Evolutionary conservation across 192 early-diverging fungal genomes (phyloP).

Genomic region (Coemansia sp.): DNA sequence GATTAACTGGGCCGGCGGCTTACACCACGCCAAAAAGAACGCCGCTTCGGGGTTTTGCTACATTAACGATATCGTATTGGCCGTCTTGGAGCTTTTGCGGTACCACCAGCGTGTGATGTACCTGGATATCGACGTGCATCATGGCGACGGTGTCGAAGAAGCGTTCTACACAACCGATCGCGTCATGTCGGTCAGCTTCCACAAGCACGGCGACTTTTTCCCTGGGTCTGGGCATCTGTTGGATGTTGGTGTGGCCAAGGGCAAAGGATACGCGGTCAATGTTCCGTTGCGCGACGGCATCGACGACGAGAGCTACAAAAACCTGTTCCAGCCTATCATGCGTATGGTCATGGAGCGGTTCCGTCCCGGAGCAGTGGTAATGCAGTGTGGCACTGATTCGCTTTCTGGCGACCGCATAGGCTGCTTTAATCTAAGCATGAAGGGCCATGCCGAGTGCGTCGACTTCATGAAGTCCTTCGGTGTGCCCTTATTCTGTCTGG

Average conservation of each 20-base stretch:
- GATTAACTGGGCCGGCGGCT: constrained; percentile 94
- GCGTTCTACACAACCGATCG: constrained; percentile 98
- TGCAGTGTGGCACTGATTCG: constrained; percentile 96
- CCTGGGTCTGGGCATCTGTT: constrained; percentile 95
- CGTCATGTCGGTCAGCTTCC: constrained; percentile 98
- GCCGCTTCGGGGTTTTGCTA: constrained; percentile 98
- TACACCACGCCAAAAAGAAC: constrained; percentile 97
- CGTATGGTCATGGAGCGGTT: constrained; percentile 86
- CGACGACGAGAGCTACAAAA: constrained; percentile 89
- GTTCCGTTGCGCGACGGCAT: constrained; percentile 94
- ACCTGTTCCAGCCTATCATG: constrained; percentile 87
- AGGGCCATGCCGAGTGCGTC: constrained; percentile 92
- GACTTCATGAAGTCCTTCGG: constrained; percentile 89
- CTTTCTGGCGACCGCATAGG: constrained; percentile 92
- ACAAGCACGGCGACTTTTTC: constrained; percentile 98
- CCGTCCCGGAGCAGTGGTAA: constrained; percentile 84
- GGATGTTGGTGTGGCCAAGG: constrained; percentile 87
- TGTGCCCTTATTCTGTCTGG: constrained; percentile 88
- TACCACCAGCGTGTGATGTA: constrained; percentile 91
- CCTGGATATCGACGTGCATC: constrained; percentile 99
- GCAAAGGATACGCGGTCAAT: constrained; percentile 92
- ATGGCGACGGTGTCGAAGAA: constrained; percentile 98
- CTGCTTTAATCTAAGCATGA: constrained; percentile 91
- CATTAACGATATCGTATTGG: constrained; percentile 95
- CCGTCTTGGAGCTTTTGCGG: constrained; percentile 84